Percentiles rank a stretch among this genome's conserved stretches.
Evolutionary conservation across 768 basidiomycete species (phyloP).

Genomic region (Cystobasidium tubakii): DNA sequence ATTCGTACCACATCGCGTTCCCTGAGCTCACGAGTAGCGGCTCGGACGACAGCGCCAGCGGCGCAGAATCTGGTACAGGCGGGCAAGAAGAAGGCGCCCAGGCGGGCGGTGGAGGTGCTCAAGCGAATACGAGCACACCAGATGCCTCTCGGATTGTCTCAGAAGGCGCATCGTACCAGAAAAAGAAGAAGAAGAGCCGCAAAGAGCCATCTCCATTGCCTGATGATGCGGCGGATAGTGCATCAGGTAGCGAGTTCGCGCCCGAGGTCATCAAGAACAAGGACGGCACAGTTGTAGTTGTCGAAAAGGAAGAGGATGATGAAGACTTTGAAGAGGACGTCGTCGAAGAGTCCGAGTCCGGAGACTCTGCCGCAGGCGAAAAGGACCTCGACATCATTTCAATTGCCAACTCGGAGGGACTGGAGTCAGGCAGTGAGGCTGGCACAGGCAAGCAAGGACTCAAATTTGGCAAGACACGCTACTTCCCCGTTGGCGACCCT

Average conservation of each 20-base stretch:
- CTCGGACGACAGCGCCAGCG: not conserved
- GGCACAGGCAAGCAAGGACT: not conserved
- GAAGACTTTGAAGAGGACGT: slow-evolving; percentile 15
- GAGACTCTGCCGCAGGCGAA: slow-evolving; percentile 27
- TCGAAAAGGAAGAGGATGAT: not conserved
- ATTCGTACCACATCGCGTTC: slow-evolving; percentile 22
- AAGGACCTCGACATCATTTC: slow-evolving; percentile 23
- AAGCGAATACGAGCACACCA: not conserved
- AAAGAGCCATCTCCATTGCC: slow-evolving; percentile 13
- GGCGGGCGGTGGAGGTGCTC: not conserved
- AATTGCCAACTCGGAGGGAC: slow-evolving; percentile 22
- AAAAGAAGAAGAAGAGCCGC: slow-evolving; percentile 2
- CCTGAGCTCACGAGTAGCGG: slow-evolving; percentile 12
- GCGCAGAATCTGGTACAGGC: not conserved
- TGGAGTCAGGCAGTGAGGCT: not conserved
- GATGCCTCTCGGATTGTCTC: not conserved
- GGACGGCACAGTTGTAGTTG: slow-evolving; percentile 14
- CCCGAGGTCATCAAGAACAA: slow-evolving; percentile 30
- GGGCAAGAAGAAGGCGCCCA: not conserved
- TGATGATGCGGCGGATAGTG: slow-evolving; percentile 7
- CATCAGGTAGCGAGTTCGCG: slow-evolving; percentile 29
- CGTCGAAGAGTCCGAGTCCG: slow-evolving; percentile 18
- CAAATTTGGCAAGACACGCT: slow-evolving; percentile 1
- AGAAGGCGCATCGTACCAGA: not conserved
- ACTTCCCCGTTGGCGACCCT: not conserved